Evolutionary conservation across 768 basidiomycete species (phyloP).

Genomic region (Lactarius psammicola): DNA sequence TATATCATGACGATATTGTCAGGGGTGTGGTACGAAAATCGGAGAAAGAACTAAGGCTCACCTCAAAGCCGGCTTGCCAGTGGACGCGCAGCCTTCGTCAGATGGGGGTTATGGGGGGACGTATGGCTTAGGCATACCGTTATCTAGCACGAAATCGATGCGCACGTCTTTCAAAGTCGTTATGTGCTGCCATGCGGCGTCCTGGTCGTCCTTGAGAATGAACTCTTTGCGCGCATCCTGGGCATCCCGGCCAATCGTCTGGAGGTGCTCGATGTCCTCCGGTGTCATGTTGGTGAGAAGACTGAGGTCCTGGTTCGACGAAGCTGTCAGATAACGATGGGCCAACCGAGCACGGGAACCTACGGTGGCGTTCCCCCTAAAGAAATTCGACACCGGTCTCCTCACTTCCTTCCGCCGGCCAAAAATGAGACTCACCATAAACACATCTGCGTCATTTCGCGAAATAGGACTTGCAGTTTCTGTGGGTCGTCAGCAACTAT

Average conservation of each 20-base stretch:
- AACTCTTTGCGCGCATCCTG: conserved; percentile 72
- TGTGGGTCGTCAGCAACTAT: conserved; percentile 46
- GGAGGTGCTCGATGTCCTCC: conserved; percentile 78
- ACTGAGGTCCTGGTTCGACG: conserved; percentile 68
- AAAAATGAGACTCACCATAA: conserved; percentile 52
- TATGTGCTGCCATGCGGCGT: conserved; percentile 69
- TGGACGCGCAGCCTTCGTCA: not conserved
- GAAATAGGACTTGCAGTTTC: conserved; percentile 64
- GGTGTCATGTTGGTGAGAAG: conserved; percentile 83
- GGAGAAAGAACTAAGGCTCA: conserved; percentile 33
- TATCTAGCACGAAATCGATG: conserved; percentile 90
- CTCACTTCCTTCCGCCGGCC: not conserved
- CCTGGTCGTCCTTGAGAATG: conserved; percentile 84
- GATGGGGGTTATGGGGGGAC: not conserved
- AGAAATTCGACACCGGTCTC: not conserved
- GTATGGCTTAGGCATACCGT: conserved; percentile 48
- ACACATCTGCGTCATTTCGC: conserved; percentile 88
- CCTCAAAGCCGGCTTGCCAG: conserved; percentile 85
- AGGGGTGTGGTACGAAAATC: too few relatives aligned
- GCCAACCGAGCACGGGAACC: conserved; percentile 27
- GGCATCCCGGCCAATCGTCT: conserved; percentile 78
- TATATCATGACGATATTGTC: not conserved
- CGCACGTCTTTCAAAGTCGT: conserved; percentile 49
- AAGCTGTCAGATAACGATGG: conserved; percentile 3
- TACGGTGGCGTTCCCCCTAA: conserved; percentile 93